Evolutionary conservation across 148 eudicot genomes (phyloP), one percentile per base, ranked within the genome.

Genomic region (Amaranthus palmeri): DNA sequence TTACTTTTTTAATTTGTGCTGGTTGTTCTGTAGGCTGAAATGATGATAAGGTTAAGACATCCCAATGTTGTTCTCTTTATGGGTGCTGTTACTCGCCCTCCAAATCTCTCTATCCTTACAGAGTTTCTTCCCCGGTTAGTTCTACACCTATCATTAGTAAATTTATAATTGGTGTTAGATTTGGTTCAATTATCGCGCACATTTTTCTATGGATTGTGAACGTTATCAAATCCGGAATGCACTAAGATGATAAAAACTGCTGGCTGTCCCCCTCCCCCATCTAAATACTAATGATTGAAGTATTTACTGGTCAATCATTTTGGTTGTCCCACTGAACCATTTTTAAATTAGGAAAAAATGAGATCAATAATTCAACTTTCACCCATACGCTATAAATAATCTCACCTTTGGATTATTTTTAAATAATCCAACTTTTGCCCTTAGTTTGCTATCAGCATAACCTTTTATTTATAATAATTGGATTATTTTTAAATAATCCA

Each of bases 41-140:
- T 95, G 76, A 92, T 95, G 99, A 81, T 88, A 83, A 90, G 97
- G 76, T 75, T 95, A 84, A 95, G 93, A 77, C 99, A 95, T 81
- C 99, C 99, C 55, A 95, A 95, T 85, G 92, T 95, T 36, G 99
- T 95, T 80, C 97, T 95, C 77, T 92, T 95, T 84, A 95, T 91
- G 99, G 99, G 97, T 77, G 99, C 99, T 55, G 99, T 95, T 71
- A 87, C 96, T 52, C 88, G 87, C 6, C 88, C 99, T 61, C 99
- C 99, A 60, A 84, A 95, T 83, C 91, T 95, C 73, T 95, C 99
- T 62, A 95, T 95, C 74, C 80, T 95, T 75, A 95, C 99, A 3
- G 99, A 95, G 83, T 92, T 81, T 78, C 86, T 95, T 57, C 99
- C 99, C 69, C 92, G 97, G 99, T 89, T 61, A 78, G 75, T 72